Evolutionary conservation across 176 grass and related monocot genomes (phyloP).

Genomic region (Carex pumila): DNA sequence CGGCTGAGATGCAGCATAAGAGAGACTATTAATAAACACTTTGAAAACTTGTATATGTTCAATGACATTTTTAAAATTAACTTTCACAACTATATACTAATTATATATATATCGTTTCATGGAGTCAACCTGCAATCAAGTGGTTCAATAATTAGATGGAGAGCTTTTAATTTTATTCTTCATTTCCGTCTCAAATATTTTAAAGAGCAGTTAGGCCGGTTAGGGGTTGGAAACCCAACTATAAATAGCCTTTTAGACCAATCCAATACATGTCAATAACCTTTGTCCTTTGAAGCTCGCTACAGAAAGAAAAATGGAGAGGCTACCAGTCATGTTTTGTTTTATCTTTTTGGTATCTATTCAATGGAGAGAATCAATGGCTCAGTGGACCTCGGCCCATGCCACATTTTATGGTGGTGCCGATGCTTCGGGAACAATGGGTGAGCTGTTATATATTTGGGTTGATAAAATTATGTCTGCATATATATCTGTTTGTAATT

Average conservation of each 20-base stretch:
- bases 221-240: not conserved
- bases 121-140: not conserved
- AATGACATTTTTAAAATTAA: no score
- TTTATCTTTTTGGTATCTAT: not conserved
- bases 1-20: no score
- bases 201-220: not conserved
- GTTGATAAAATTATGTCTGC: not conserved
- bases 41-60: no score
- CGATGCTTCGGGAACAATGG: slow-evolving; percentile 23
- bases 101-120: not conserved
- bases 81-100: no score
- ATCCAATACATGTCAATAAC: not conserved
- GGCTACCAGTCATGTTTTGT: not conserved
- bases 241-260: not conserved
- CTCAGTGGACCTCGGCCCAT: slow-evolving; percentile 10
- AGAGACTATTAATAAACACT: no score
- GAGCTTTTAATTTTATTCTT: not conserved
- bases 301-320: slow-evolving; percentile 2
- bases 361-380: slow-evolving; percentile 8
- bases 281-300: not conserved
- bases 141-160: not conserved
- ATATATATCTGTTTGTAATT: not conserved
- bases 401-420: slow-evolving; percentile 29
- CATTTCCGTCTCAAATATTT: not conserved
- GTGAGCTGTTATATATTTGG: not conserved